Evolutionary conservation across 2,329 filamentous ascomycete genomes (phyloP).

Genomic region (Zelopaecilomyces penicillatus): DNA sequence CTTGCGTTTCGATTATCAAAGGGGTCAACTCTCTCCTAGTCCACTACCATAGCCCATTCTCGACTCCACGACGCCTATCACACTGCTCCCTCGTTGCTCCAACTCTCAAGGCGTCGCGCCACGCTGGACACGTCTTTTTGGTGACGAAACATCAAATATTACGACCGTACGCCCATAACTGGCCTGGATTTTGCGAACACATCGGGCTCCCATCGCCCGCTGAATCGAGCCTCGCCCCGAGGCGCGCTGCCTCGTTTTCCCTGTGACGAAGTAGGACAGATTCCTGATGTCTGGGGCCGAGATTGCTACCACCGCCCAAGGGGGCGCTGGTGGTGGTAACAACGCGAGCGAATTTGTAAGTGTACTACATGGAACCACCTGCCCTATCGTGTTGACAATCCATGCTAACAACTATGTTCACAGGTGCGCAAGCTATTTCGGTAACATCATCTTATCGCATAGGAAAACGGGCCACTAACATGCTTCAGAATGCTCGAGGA

Average conservation of each 20-base stretch:
- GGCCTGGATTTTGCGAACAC: conserved; percentile 1
- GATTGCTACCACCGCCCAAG: conserved; percentile 25
- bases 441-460: conserved; percentile 38
- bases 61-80: not conserved
- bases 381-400: too few relatives aligned
- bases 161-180: not conserved
- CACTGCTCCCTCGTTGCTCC: conserved; percentile 1
- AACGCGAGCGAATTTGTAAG: conserved; percentile 95
- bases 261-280: not conserved
- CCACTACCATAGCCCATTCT: not conserved
- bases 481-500: conserved; percentile 73
- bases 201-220: not conserved
- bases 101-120: not conserved
- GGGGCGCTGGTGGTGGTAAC: conserved; percentile 47
- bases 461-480: conserved; percentile 8
- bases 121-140: not conserved
- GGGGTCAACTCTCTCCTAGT: not conserved
- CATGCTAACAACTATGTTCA: conserved; percentile 8
- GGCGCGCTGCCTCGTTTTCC: conserved; percentile 6
- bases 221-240: conserved; percentile 7
- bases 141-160: not conserved
- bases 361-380: conserved; percentile 18
- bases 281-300: conserved; percentile 27
- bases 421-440: conserved; percentile 98
- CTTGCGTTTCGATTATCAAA: not conserved